Evolutionary conservation across 371 early-diverging fungal genomes (phyloP), one percentile per base, ranked within the genome.

Genomic region (Actinomortierella wolfii): DNA sequence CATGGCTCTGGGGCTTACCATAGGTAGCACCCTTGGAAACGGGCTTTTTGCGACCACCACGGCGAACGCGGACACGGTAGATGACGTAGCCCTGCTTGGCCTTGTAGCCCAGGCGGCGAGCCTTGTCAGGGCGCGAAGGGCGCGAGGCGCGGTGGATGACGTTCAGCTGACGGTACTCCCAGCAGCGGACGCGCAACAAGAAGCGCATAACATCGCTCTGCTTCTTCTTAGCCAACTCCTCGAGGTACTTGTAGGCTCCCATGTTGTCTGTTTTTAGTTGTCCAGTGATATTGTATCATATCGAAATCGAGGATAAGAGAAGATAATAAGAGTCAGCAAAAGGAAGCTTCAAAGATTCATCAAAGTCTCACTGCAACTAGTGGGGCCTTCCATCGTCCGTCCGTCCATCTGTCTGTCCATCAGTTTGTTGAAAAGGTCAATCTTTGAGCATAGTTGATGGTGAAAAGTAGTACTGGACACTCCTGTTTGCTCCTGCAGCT

Each of bases 151-250:
- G 93, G 89, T 98, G 98, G 77, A 98, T 92, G 63, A 91, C 93
- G 79, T 93, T 92, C 80, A 96, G 86, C 85, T 99, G 99, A 73
- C 96, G 87, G 92, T 92, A 98, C 85, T 99, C 99, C 97, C 99
- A 99, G 88, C 95, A 93, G 80, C 98, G 87, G 50, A 99, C 91
- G 80, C 98, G 95, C 69, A 94, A 89, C 70, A 99, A 89, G 90
- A 98, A 99, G 80, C 98, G 93, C 88, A 98, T 88, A 64, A 97
- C 97, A 88, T 98, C 99, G 61, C 93, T 92, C 87, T 99, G 98
- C 90, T 98, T 99, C 93, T 97, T 94, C 87, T 94, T 95, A 83
- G 93, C 89, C 68, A 99, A 90, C 86, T 97, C 97, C 87, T 95
- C 95, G 71, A 99, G 87, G 84, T 98, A 98, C 84, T 97, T 93